phyloP scores from a whole-genome alignment of 2,329 filamentous ascomycete species.

The Thyridium curvatum region DNA sequence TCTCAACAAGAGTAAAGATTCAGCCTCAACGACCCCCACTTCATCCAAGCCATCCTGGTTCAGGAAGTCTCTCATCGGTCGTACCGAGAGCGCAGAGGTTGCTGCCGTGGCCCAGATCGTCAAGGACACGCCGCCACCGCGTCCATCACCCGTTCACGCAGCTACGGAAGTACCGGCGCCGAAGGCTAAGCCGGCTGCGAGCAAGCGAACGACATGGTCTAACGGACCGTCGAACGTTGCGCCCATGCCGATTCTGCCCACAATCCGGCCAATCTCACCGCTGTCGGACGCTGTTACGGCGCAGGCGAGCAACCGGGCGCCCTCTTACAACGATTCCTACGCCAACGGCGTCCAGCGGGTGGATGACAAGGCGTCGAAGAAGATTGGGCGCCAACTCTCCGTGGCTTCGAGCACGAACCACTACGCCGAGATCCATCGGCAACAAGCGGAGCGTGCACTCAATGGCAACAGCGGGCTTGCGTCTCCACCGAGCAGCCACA shows the following conservation, averaged over 20 bases:
- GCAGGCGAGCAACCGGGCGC: conserved; percentile 66
- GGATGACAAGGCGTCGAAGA: conserved; percentile 70
- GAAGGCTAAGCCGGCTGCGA: conserved; percentile 47
- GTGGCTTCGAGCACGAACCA: conserved; percentile 89
- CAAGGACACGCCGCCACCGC: conserved; percentile 39
- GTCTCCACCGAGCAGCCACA: conserved; percentile 73
- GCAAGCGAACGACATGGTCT: conserved; percentile 90
- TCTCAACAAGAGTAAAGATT: conserved; percentile 64
- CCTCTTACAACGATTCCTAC: conserved; percentile 45
- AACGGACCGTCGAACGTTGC: conserved; percentile 74
- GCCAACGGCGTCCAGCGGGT: conserved; percentile 31
- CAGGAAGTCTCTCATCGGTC: conserved; percentile 83
- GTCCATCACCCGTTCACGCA: conserved; percentile 35
- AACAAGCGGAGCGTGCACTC: conserved; percentile 84
- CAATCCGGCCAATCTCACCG: conserved; percentile 91
- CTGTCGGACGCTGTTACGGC: conserved; percentile 89
- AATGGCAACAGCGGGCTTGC: conserved; percentile 73
- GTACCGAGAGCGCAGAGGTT: conserved; percentile 59
- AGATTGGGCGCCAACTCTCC: conserved; percentile 91
- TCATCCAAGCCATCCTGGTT: conserved; percentile 94
- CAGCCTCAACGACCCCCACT: conserved; percentile 47
- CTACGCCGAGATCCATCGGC: conserved; percentile 82
- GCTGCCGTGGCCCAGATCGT: conserved; percentile 36
- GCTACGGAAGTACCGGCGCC: conserved; percentile 32
- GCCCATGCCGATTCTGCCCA: conserved; percentile 93